Conservation (phyloP, 306 rosid species). For the Trifolium repens region DNA sequence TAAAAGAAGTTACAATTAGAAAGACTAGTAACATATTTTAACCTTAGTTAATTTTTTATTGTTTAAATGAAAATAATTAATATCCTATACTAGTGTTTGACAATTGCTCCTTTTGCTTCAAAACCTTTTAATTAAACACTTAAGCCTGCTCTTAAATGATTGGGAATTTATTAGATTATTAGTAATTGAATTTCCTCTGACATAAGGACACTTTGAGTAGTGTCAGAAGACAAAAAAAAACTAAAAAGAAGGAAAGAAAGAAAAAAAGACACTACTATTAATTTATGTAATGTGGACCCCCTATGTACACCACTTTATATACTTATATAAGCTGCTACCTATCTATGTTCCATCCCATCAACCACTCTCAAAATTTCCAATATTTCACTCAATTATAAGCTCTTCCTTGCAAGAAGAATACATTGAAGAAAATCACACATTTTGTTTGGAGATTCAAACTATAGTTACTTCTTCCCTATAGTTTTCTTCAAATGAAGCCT, state of each 20-base stretch:
- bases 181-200: conserved; percentile 42
- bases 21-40: no score
- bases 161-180: conserved; percentile 43
- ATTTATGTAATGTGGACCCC: conserved; percentile 61
- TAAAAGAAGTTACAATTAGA: no score
- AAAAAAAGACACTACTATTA: conserved; percentile 41
- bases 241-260: conserved; percentile 33
- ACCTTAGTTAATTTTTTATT: neutral
- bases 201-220: conserved; percentile 48
- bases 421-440: conserved; percentile 32
- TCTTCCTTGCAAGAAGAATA: conserved; percentile 31
- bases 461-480: conserved; percentile 12
- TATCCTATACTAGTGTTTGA: neutral
- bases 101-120: conserved; percentile 5
- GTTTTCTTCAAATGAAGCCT: conserved; percentile 58
- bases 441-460: conserved; percentile 27
- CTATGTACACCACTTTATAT: conserved; percentile 34
- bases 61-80: conserved; percentile 16
- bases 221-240: conserved; percentile 44
- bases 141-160: conserved; percentile 47
- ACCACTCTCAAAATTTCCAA: conserved; percentile 43
- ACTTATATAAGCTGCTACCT: conserved; percentile 38
- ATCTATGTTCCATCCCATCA: conserved; percentile 45
- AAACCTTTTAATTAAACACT: conserved; percentile 32
- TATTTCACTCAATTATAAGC: conserved; percentile 32